Percentiles rank a stretch among this genome's conserved stretches.
Conservation (phyloP, 805 yeast species). For the Cyberlindnera xishuangbannaensis region DNA sequence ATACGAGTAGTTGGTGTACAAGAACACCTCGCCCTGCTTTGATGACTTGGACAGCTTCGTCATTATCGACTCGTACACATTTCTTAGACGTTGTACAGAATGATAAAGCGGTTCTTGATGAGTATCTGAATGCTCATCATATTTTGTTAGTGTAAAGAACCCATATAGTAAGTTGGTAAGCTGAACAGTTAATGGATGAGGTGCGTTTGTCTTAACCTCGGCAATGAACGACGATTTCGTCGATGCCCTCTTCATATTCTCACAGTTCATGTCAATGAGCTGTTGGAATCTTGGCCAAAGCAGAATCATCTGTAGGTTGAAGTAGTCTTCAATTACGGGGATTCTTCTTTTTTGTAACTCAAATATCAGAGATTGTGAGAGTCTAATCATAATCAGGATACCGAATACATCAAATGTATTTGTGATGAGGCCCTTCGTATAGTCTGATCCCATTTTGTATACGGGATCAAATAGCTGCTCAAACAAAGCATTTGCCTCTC, state of each 20-base stretch:
- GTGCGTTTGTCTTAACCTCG: slow-evolving; percentile 32
- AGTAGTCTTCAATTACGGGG: slow-evolving; percentile 66
- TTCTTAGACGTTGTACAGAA: slow-evolving; percentile 62
- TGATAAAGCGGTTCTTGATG: slow-evolving; percentile 65
- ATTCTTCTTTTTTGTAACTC: slow-evolving; percentile 64
- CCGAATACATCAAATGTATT: slow-evolving; percentile 71
- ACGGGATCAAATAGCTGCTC: slow-evolving; percentile 49
- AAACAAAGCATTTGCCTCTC: slow-evolving; percentile 40
- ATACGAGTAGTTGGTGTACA: slow-evolving; percentile 48
- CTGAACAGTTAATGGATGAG: slow-evolving; percentile 69
- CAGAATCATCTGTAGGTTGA: slow-evolving; percentile 55
- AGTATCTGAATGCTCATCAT: slow-evolving; percentile 26
- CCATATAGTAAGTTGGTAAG: slow-evolving; percentile 71
- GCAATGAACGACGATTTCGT: slow-evolving; percentile 28
- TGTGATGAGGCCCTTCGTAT: slow-evolving; percentile 35
- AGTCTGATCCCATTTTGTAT: slow-evolving; percentile 42
- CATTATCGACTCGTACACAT: slow-evolving; percentile 73
- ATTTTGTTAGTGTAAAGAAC: slow-evolving; percentile 48
- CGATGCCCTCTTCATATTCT: slow-evolving; percentile 47
- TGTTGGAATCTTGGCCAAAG: slow-evolving; percentile 87
- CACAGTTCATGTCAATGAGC: slow-evolving; percentile 73
- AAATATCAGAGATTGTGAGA: slow-evolving; percentile 58
- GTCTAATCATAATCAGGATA: slow-evolving; percentile 64
- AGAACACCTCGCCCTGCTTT: slow-evolving; percentile 58
- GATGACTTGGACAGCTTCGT: slow-evolving; percentile 58